These are phyloP conservation scores for Pneumocystis canis DNA, from an alignment of 1,139 yeast species.

Conservation along the genomic window DNA sequence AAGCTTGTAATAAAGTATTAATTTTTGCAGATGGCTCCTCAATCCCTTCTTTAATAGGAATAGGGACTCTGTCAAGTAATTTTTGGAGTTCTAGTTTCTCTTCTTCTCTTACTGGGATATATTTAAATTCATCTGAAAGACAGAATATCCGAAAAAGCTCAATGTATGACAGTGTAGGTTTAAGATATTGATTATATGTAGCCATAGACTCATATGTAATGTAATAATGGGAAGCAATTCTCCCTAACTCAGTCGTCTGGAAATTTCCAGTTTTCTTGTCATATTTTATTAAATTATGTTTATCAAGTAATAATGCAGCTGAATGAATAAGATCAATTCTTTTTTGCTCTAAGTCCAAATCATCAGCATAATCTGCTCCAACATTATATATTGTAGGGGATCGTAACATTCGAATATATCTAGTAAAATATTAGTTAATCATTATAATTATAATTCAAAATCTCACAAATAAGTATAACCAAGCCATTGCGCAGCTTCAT, in stretches of 20 bases:
- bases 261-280: conserved; percentile 36
- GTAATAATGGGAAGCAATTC: conserved; percentile 76
- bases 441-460: not conserved
- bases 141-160: conserved; percentile 70
- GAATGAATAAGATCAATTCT: conserved; percentile 61
- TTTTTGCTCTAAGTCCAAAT: conserved; percentile 35
- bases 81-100: conserved; percentile 66
- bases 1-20: conserved; percentile 67
- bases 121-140: conserved; percentile 69
- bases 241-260: conserved; percentile 61
- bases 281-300: conserved; percentile 41
- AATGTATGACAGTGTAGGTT: conserved; percentile 45
- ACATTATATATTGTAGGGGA: conserved; percentile 66
- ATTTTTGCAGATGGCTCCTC: conserved; percentile 68
- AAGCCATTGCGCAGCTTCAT: conserved; percentile 68
- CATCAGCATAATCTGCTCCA: conserved; percentile 49
- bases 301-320: conserved; percentile 46
- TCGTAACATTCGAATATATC: conserved; percentile 57
- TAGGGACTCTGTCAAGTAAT: conserved; percentile 61
- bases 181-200: conserved; percentile 43
- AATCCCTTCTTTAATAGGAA: conserved; percentile 63
- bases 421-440: not conserved
- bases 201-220: conserved; percentile 59
- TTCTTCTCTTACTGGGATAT: conserved; percentile 72
- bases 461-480: conserved; percentile 51